These are phyloP conservation scores for Phlyctochytrium bullatum DNA, from an alignment of 192 early-diverging fungal genomes.

Conservation along the genomic window DNA sequence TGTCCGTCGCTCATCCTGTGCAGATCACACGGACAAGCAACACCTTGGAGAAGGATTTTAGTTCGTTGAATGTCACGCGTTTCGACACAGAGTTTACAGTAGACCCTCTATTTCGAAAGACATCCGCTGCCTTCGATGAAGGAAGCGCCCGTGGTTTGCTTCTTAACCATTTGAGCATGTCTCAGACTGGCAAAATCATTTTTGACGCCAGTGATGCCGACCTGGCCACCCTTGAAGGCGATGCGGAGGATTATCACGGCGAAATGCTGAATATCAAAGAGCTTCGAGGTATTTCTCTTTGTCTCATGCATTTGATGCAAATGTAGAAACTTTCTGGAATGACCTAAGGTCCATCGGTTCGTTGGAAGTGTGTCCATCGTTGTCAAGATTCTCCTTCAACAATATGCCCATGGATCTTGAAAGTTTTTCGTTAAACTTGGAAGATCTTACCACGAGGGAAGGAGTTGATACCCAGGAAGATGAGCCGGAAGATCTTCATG, in stretches of 20 bases:
- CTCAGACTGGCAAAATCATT: conserved; percentile 81
- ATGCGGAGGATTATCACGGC: not conserved
- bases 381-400: conserved; percentile 67
- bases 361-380: conserved; percentile 67
- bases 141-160: conserved; percentile 90
- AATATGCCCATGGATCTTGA: conserved; percentile 50
- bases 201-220: conserved; percentile 90
- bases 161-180: conserved; percentile 81
- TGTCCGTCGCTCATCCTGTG: not conserved
- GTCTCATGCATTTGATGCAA: too few species aligned
- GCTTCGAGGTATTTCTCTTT: conserved; percentile 21
- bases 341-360: too few species aligned
- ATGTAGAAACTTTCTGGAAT: too few species aligned
- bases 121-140: conserved; percentile 97
- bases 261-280: conserved; percentile 9
- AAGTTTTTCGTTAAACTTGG: conserved; percentile 49
- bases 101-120: conserved; percentile 97
- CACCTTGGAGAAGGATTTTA: conserved; percentile 83
- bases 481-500: too few species aligned
- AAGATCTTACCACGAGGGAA: conserved; percentile 26
- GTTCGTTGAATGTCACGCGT: conserved; percentile 74
- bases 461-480: too few species aligned
- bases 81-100: conserved; percentile 89
- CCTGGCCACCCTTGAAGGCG: conserved; percentile 39
- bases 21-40: conserved; percentile 23